Evolutionary conservation across 164 flowering plant genomes (phyloP).

Genomic region (Chloranthus sessilifolius): DNA sequence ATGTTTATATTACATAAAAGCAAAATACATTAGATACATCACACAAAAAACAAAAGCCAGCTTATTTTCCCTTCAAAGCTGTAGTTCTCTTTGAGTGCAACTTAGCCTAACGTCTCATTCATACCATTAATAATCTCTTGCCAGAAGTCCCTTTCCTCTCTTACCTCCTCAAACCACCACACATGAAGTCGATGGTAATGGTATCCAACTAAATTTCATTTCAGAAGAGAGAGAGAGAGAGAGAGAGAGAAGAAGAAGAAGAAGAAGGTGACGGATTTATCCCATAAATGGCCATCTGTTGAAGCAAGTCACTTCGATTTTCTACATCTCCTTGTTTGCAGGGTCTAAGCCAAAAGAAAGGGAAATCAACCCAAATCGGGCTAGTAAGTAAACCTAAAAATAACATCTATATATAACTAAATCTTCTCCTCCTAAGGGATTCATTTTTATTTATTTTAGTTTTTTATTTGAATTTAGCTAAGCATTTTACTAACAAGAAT

Average conservation of each 20-base stretch:
- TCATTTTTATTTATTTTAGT: neutral
- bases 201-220: slow-evolving; percentile 7
- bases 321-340: neutral
- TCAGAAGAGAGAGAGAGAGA: neutral
- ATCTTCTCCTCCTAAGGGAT: neutral
- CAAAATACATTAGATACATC: too few relatives aligned
- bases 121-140: slow-evolving; percentile 23
- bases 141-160: slow-evolving; percentile 20
- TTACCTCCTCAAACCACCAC: slow-evolving; percentile 1
- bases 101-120: slow-evolving; percentile 26
- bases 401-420: neutral
- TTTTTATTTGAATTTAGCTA: slow-evolving; percentile 6
- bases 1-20: too few relatives aligned
- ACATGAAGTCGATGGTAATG: neutral
- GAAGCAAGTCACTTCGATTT: slow-evolving; percentile 14
- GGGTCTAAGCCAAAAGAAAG: neutral
- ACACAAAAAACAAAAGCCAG: too few relatives aligned
- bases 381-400: slow-evolving; percentile 4
- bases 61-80: too few relatives aligned
- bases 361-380: neutral
- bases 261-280: slow-evolving; percentile 10
- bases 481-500: slow-evolving; percentile 5
- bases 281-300: slow-evolving; percentile 14
- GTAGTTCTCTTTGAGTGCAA: slow-evolving; percentile 15
- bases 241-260: slow-evolving; percentile 3